A percentile compares a stretch with the other conserved stretches of the same genome.
phyloP scores from a whole-genome alignment of 1,139 yeast species.

The Hemisphaericaspora lyxosophila region DNA sequence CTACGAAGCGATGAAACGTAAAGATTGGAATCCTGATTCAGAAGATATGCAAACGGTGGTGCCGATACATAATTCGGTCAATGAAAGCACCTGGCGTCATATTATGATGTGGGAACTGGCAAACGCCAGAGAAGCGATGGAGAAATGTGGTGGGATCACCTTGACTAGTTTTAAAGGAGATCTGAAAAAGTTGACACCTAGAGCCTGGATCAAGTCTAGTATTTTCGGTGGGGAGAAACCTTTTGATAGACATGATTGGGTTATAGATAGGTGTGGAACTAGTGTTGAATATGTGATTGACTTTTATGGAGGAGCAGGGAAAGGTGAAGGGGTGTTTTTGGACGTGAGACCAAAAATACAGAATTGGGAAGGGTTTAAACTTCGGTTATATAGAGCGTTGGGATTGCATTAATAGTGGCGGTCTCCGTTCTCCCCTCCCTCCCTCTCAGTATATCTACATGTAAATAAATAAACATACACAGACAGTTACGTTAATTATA shows the following conservation, averaged over 20 bases:
- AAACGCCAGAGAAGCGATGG: conserved; percentile 49
- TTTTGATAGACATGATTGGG: conserved; percentile 97
- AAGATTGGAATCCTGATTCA: conserved; percentile 81
- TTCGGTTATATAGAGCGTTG: conserved; percentile 61
- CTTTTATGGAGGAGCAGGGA: conserved; percentile 74
- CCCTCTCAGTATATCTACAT: too few relatives aligned
- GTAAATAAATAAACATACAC: too few relatives aligned
- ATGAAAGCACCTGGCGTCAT: conserved; percentile 89
- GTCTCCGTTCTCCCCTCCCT: too few relatives aligned
- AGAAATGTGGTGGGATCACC: conserved; percentile 77
- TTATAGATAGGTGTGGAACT: conserved; percentile 81
- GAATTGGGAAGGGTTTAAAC: conserved; percentile 71
- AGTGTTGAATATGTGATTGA: conserved; percentile 89
- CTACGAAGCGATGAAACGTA: conserved; percentile 89
- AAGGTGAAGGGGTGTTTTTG: conserved; percentile 63
- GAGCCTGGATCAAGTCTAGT: conserved; percentile 78
- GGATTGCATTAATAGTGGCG: conserved; percentile 31
- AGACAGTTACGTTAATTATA: too few relatives aligned
- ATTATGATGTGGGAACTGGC: conserved; percentile 79
- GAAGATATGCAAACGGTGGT: conserved; percentile 87
- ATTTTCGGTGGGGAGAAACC: conserved; percentile 72
- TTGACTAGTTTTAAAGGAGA: conserved; percentile 89
- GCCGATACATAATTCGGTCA: conserved; percentile 91
- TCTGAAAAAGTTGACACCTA: conserved; percentile 78
- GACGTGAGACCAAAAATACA: conserved; percentile 93